A percentile compares a stretch with the other conserved stretches of the same genome.
Evolutionary conservation across 306 rosid species (phyloP).

Genomic region (Castanea mollissima): DNA sequence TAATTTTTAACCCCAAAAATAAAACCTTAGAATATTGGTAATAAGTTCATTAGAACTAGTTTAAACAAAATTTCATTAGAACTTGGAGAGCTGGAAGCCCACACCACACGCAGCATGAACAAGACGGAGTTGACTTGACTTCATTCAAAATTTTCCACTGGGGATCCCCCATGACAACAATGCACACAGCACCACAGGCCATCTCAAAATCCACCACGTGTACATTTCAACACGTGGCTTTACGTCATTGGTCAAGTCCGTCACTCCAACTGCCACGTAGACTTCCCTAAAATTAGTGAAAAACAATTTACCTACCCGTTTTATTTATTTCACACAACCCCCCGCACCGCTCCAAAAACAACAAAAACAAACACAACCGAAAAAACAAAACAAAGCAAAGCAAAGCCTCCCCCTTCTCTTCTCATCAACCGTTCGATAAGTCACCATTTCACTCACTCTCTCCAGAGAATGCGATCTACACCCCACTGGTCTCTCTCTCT

Average conservation of each 20-base stretch:
- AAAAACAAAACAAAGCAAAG: too few species aligned
- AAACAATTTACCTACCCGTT: background rate
- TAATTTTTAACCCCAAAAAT: too few species aligned
- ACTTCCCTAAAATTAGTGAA: conserved; percentile 1
- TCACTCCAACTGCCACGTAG: conserved; percentile 38
- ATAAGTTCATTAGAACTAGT: too few species aligned
- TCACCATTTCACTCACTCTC: too few species aligned
- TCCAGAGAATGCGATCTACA: too few species aligned
- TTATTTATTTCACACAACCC: background rate
- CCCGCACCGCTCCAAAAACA: conserved; percentile 12
- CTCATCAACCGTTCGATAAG: too few species aligned
- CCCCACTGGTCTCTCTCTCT: background rate
- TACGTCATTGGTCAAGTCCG: fast-evolving
- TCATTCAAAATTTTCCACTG: background rate
- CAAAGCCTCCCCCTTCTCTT: too few species aligned
- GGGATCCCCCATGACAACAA: conserved; percentile 6
- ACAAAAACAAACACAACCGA: background rate
- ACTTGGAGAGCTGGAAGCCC: too few species aligned
- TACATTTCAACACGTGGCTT: conserved; percentile 12
- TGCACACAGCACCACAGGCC: conserved; percentile 37
- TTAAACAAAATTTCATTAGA: too few species aligned
- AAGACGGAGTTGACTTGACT: background rate
- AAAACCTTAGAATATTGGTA: too few species aligned
- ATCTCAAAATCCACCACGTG: conserved; percentile 43
- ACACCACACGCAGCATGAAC: background rate